These are phyloP conservation scores for Lactifluus piperatus DNA, from an alignment of 768 basidiomycete genomes.

Conservation along the genomic window DNA sequence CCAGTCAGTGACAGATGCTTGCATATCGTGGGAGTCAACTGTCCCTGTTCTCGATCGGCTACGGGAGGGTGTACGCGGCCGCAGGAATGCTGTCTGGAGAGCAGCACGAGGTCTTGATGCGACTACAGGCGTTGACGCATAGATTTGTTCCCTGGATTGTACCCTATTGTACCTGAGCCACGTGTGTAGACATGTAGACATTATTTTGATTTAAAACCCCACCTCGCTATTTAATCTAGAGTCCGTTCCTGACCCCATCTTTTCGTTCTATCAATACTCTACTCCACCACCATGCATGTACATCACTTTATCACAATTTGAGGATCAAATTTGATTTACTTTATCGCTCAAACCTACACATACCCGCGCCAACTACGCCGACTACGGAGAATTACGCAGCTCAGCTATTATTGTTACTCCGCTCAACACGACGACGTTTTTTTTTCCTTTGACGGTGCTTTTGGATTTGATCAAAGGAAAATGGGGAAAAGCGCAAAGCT, in stretches of 20 bases:
- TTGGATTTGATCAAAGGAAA: neutral
- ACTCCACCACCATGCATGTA: neutral
- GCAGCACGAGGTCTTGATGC: slow-evolving; percentile 23
- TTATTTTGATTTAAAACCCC: neutral
- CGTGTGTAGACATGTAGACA: neutral
- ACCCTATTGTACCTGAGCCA: neutral
- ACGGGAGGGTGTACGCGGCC: slow-evolving; percentile 78
- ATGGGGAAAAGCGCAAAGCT: slow-evolving; percentile 65
- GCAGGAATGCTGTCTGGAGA: slow-evolving; percentile 43
- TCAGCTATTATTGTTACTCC: neutral
- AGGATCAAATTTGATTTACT: too few relatives aligned
- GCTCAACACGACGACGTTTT: neutral
- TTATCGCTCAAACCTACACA: neutral
- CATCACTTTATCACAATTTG: slow-evolving; percentile 12
- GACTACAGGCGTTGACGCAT: neutral
- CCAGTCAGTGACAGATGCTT: slow-evolving; percentile 83
- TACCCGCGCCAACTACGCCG: neutral
- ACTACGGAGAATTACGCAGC: neutral
- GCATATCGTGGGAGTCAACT: slow-evolving; percentile 86
- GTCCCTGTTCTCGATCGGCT: slow-evolving; percentile 74
- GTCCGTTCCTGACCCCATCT: neutral
- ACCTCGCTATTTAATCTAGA: neutral
- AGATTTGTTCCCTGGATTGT: neutral
- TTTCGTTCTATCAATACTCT: neutral
- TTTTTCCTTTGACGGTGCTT: too few relatives aligned